These are phyloP conservation scores for Cutaneotrichosporon dermatis DNA, from an alignment of 1,284 basidiomycete genomes.

Conservation along the genomic window DNA sequence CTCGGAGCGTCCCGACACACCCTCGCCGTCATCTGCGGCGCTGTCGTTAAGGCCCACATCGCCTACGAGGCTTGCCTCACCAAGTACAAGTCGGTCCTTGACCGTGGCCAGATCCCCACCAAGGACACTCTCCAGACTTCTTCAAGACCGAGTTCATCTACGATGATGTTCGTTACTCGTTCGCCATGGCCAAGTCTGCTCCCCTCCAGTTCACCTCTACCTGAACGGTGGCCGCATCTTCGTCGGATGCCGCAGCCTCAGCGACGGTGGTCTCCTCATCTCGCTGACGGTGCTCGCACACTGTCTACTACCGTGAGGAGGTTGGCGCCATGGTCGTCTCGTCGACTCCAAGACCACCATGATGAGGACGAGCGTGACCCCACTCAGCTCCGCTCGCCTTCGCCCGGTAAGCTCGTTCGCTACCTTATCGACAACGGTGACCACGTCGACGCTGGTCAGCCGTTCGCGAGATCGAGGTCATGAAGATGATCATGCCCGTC, in stretches of 20 bases:
- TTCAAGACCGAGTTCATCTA: slow-evolving; percentile 98
- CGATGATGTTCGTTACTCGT: slow-evolving; percentile 91
- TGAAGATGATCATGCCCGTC: slow-evolving; percentile 99
- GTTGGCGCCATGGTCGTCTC: slow-evolving; percentile 90
- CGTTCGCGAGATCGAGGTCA: slow-evolving; percentile 99
- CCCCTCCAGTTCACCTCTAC: slow-evolving; percentile 87
- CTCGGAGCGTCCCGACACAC: slow-evolving; percentile 91
- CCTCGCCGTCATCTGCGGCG: slow-evolving; percentile 92
- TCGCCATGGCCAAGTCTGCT: slow-evolving; percentile 90
- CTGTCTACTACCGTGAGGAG: slow-evolving; percentile 97
- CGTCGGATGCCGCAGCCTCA: slow-evolving; percentile 83
- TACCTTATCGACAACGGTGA: slow-evolving; percentile 96
- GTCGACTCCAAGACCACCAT: slow-evolving; percentile 95
- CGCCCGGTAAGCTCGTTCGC: slow-evolving; percentile 92
- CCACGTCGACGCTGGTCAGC: slow-evolving; percentile 90
- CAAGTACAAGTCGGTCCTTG: slow-evolving; percentile 92
- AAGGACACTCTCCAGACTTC: slow-evolving; percentile 91
- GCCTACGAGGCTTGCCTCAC: slow-evolving; percentile 82
- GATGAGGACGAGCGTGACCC: slow-evolving; percentile 99
- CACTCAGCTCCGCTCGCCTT: slow-evolving; percentile 94
- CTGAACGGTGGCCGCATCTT: slow-evolving; percentile 89
- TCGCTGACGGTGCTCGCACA: slow-evolving; percentile 92
- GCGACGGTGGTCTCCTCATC: slow-evolving; percentile 91
- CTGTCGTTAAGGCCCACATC: slow-evolving; percentile 92
- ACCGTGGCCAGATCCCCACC: slow-evolving; percentile 93